These are phyloP conservation scores for Choiromyces venosus DNA, from an alignment of 495 filamentous ascomycete genomes.

Conservation along the genomic window DNA sequence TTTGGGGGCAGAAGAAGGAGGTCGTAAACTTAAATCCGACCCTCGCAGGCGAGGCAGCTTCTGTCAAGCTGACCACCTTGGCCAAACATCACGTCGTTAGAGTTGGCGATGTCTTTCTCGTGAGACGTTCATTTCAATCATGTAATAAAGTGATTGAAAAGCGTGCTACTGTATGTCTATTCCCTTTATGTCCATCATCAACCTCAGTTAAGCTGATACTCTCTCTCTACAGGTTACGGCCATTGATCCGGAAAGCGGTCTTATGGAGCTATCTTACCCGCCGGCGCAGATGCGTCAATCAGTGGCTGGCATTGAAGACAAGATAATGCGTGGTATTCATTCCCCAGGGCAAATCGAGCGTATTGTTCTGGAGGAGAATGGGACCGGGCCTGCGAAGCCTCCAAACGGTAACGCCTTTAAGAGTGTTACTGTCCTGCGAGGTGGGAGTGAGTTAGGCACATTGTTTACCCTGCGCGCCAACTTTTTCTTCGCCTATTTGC, in stretches of 20 bases:
- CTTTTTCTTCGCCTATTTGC: background rate
- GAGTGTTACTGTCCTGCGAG: conserved; percentile 32
- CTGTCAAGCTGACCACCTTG: conserved; percentile 48
- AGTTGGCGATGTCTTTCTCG: conserved; percentile 50
- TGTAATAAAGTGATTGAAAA: conserved; percentile 17
- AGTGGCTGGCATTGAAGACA: conserved; percentile 19
- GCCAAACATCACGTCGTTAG: conserved; percentile 48
- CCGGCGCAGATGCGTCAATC: conserved; percentile 27
- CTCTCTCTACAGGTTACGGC: conserved; percentile 24
- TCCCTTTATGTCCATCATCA: background rate
- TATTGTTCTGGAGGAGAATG: conserved; percentile 30
- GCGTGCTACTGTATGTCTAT: conserved; percentile 19
- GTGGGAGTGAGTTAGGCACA: conserved; percentile 37
- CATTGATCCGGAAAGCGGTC: conserved; percentile 22
- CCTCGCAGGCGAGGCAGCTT: conserved; percentile 47
- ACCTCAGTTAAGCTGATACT: background rate
- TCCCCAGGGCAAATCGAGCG: conserved; percentile 32
- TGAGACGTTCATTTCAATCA: conserved; percentile 24
- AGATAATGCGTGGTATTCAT: conserved; percentile 22
- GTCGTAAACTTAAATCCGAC: conserved; percentile 25
- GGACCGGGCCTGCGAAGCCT: conserved; percentile 21
- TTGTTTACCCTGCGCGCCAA: conserved; percentile 16
- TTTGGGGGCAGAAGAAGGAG: conserved; percentile 64
- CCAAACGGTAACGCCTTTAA: conserved; percentile 42
- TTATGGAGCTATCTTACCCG: conserved; percentile 35